Percentiles rank a stretch among this genome's conserved stretches.
These are phyloP conservation scores for Sideroxylon spinosum DNA, from an alignment of 179 eudicot genomes.

Conservation along the genomic window DNA sequence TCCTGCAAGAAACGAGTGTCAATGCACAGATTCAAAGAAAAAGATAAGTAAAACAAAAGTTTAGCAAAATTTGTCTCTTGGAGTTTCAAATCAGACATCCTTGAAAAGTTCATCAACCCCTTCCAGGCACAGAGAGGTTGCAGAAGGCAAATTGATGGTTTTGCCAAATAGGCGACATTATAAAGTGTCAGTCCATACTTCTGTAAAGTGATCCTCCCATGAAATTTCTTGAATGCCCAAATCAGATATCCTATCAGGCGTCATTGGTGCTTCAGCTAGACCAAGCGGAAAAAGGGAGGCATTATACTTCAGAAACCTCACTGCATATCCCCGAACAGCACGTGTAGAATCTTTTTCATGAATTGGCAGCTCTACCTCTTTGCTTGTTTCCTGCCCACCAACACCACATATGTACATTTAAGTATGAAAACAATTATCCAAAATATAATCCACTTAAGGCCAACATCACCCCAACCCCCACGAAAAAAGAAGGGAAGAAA, in stretches of 20 bases:
- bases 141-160: background rate
- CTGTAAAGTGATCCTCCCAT: slow-evolving; percentile 61
- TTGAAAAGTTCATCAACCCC: background rate
- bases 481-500: background rate
- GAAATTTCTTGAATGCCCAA: slow-evolving; percentile 36
- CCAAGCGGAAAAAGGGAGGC: slow-evolving; percentile 19
- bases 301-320: slow-evolving; percentile 65
- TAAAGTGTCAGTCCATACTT: slow-evolving; percentile 39
- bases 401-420: slow-evolving; percentile 13
- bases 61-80: background rate
- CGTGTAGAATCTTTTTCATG: slow-evolving; percentile 25
- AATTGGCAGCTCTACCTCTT: slow-evolving; percentile 37
- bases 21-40: background rate
- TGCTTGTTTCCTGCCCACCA: slow-evolving; percentile 33
- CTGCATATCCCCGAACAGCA: slow-evolving; percentile 61
- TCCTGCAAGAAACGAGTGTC: slow-evolving; percentile 40
- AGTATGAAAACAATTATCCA: slow-evolving; percentile 4
- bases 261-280: slow-evolving; percentile 43
- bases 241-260: slow-evolving; percentile 41
- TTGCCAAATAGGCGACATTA: background rate
- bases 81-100: slow-evolving; percentile 6
- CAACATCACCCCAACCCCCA: background rate
- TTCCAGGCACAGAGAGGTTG: background rate
- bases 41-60: slow-evolving; percentile 9
- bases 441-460: background rate